Evolutionary conservation across 176 grass and related monocot genomes (phyloP).

Genomic region (Hordeum vulgare): MorexV3_pseudomolecules_assembly NC_058521.1:401678708-401679207

Average conservation of each 20-base stretch:
- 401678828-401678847: constrained; percentile 14
- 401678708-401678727: constrained; percentile 63
- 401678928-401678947: not conserved
- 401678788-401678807: not conserved
- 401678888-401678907: not conserved
- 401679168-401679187: not conserved
- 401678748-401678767: constrained; percentile 68
- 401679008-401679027: no score
- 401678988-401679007: no score
- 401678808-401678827: constrained; percentile 32
- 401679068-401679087: no score
- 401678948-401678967: not conserved
- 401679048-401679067: no score
- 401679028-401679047: no score
- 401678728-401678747: constrained; percentile 37
- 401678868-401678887: constrained; percentile 8
- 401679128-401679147: not conserved
- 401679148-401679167: not conserved
- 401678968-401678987: no score
- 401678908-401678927: not conserved
- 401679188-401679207: not conserved
- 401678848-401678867: constrained; percentile 27
- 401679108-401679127: no score
- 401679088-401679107: no score
- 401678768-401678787: constrained; percentile 27